A percentile compares a stretch with the other conserved stretches of the same genome.
Conservation (phyloP, 805 yeast species). For the Nakazawaea siamensis region DNA sequence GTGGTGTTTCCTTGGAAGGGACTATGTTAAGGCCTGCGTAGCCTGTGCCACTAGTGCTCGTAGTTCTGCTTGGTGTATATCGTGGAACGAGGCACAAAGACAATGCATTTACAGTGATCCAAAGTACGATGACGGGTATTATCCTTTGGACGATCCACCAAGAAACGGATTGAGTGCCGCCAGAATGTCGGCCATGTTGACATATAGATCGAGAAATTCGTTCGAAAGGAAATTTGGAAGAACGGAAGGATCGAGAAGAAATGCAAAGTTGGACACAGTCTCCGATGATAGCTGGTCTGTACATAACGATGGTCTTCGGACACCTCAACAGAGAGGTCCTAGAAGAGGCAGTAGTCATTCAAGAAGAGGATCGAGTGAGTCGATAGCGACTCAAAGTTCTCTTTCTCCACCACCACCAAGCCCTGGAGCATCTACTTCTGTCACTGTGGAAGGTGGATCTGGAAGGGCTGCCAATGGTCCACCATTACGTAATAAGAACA, state of each 20-base stretch:
- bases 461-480: background rate
- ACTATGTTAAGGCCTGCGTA: constrained; percentile 62
- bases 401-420: background rate
- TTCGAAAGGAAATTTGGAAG: constrained; percentile 93
- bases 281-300: constrained; percentile 47
- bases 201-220: constrained; percentile 87
- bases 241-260: constrained; percentile 34
- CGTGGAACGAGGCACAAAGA: constrained; percentile 98
- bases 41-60: constrained; percentile 92
- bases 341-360: too few relatives aligned
- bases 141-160: constrained; percentile 72
- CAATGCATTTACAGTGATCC: constrained; percentile 96
- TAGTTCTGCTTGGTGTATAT: constrained; percentile 97
- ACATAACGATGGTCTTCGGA: constrained; percentile 70
- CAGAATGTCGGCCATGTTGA: constrained; percentile 90
- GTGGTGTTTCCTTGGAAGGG: constrained; percentile 64
- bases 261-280: constrained; percentile 13
- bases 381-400: background rate
- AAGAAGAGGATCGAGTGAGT: too few relatives aligned
- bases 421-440: constrained; percentile 1
- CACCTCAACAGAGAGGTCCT: constrained; percentile 5
- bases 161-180: constrained; percentile 88
- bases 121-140: constrained; percentile 85
- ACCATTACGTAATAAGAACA: constrained; percentile 19
- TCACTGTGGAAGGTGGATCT: constrained; percentile 2